Evolutionary conservation across 306 rosid genomes (phyloP).

Genomic region (Glycine tomentella): DNA sequence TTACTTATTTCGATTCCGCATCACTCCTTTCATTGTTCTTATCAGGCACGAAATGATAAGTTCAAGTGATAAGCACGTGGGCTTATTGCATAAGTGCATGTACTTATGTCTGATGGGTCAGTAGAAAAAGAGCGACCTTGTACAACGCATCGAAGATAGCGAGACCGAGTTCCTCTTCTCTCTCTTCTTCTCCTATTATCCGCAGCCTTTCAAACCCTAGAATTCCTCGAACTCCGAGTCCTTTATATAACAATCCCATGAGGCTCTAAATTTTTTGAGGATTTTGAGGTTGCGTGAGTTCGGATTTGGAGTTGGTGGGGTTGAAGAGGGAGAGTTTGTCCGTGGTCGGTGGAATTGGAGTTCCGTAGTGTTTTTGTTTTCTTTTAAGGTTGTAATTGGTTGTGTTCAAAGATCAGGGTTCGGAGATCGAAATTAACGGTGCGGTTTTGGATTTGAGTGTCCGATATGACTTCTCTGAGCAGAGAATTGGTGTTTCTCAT

Average conservation of each 20-base stretch:
- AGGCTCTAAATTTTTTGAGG: conserved; percentile 34
- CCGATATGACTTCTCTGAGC: conserved; percentile 75
- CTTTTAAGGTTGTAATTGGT: background rate
- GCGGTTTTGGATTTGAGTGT: conserved; percentile 30
- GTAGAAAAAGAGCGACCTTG: conserved; percentile 66
- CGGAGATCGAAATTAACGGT: conserved; percentile 28
- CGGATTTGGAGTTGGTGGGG: conserved; percentile 42
- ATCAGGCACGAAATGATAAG: conserved; percentile 45
- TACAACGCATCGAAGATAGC: conserved; percentile 84
- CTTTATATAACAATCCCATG: conserved; percentile 28
- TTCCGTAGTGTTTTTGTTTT: conserved; percentile 20
- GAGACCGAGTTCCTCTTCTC: conserved; percentile 63
- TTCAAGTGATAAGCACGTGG: accelerated
- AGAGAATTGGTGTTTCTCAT: conserved; percentile 91
- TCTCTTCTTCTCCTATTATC: conserved; percentile 51
- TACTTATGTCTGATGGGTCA: conserved; percentile 65
- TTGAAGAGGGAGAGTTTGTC: background rate
- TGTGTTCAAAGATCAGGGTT: conserved; percentile 47
- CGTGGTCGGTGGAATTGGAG: conserved; percentile 44
- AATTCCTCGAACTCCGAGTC: conserved; percentile 55
- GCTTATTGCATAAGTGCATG: accelerated
- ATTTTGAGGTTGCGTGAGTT: conserved; percentile 50
- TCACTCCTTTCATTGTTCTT: background rate
- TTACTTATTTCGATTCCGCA: conserved; percentile 75
- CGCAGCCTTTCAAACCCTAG: conserved; percentile 82